A percentile compares a stretch with the other conserved stretches of the same genome.
phyloP scores from a whole-genome alignment of 495 filamentous ascomycete genomes.

The Daldinia concentrica region DNA sequence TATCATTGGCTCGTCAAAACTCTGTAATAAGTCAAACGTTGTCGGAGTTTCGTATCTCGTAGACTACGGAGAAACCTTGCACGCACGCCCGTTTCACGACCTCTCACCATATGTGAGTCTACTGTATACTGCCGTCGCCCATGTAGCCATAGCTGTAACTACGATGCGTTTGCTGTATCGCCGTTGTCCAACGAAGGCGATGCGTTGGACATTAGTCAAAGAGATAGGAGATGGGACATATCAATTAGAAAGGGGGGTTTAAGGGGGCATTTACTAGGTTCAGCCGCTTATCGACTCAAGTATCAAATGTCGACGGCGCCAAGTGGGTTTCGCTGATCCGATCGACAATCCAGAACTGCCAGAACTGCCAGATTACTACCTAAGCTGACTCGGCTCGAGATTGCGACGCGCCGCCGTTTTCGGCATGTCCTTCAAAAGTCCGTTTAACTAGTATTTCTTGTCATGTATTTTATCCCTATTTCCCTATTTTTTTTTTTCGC shows the following conservation, averaged over 20 bases:
- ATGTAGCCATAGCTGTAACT: background rate
- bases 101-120: conserved; percentile 4
- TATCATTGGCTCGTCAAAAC: background rate
- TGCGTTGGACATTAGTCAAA: background rate
- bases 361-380: conserved; percentile 13
- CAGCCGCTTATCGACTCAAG: conserved; percentile 10
- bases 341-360: conserved; percentile 31
- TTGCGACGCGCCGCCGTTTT: conserved; percentile 35
- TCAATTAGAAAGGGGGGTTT: background rate
- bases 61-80: conserved; percentile 5
- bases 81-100: conserved; percentile 2
- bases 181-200: conserved; percentile 1
- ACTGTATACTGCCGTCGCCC: background rate
- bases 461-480: background rate
- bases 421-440: conserved; percentile 31
- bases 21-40: background rate
- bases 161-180: background rate
- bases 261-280: conserved; percentile 5
- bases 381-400: conserved; percentile 30
- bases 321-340: conserved; percentile 35
- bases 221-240: background rate
- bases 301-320: conserved; percentile 1
- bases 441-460: background rate
- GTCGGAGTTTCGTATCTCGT: conserved; percentile 3
- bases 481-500: background rate